Evolutionary conservation across 2,329 filamentous ascomycete genomes (phyloP).

Genomic region (Cladosporium sp.): DNA sequence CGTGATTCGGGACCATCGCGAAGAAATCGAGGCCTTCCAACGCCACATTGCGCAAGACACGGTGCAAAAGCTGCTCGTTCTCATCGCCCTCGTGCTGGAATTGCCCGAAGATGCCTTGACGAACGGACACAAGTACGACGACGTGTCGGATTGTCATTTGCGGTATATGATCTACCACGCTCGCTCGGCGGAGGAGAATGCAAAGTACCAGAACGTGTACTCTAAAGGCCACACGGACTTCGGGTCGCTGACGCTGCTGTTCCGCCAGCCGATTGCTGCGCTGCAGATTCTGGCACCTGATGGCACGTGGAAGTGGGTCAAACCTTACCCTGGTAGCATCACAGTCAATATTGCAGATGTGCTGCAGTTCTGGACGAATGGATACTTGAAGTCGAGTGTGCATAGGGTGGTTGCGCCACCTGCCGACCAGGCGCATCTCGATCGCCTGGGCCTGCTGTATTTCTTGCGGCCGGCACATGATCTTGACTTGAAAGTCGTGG

Average conservation of each 20-base stretch:
- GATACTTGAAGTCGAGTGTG: slow-evolving; percentile 47
- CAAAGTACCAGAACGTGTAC: slow-evolving; percentile 24
- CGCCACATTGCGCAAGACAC: slow-evolving; percentile 51
- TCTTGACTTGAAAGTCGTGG: slow-evolving; percentile 24
- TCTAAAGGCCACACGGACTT: slow-evolving; percentile 40
- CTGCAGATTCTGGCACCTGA: slow-evolving; percentile 35
- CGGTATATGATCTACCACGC: slow-evolving; percentile 30
- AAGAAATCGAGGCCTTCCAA: slow-evolving; percentile 55
- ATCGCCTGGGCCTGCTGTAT: slow-evolving; percentile 42
- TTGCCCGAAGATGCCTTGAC: slow-evolving; percentile 57
- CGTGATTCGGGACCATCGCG: slow-evolving; percentile 46
- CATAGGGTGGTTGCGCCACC: slow-evolving; percentile 49
- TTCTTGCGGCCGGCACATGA: slow-evolving; percentile 33
- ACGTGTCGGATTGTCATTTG: slow-evolving; percentile 24
- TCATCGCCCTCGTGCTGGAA: slow-evolving; percentile 59
- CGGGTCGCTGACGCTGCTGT: slow-evolving; percentile 40
- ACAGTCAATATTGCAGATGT: slow-evolving; percentile 41
- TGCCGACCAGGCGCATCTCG: slow-evolving; percentile 43
- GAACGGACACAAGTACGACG: slow-evolving; percentile 55
- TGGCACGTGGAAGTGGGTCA: slow-evolving; percentile 41
- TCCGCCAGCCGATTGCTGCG: slow-evolving; percentile 40
- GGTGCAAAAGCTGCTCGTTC: slow-evolving; percentile 53
- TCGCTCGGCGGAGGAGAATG: slow-evolving; percentile 27
- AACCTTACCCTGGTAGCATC: slow-evolving; percentile 37
- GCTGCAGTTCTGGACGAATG: slow-evolving; percentile 36